Evolutionary conservation across 148 eudicot species (phyloP).

Genomic region (Dianthus caryophyllus): DNA sequence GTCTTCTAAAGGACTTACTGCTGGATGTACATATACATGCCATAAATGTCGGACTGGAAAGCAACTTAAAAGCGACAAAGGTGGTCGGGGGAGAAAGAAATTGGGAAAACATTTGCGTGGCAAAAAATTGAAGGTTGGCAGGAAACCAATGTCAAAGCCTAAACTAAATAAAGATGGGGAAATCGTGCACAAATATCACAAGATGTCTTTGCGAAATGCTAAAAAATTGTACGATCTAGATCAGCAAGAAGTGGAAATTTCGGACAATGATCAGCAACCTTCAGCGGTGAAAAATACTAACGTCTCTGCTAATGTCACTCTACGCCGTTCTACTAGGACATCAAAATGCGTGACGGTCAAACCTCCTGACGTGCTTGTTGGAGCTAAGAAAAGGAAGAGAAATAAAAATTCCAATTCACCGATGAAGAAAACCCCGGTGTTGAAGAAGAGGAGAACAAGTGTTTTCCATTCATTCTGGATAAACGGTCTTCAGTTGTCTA

Average conservation of each 20-base stretch:
- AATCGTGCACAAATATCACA: conserved; percentile 23
- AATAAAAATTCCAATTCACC: conserved; percentile 24
- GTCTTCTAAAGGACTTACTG: conserved; percentile 40
- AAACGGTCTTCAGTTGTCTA: conserved; percentile 64
- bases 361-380: conserved; percentile 30
- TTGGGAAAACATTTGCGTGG: conserved; percentile 15
- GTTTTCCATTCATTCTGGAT: conserved; percentile 53
- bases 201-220: conserved; percentile 33
- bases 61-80: conserved; percentile 23
- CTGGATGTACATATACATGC: conserved; percentile 52
- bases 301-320: conserved; percentile 39
- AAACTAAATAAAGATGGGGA: conserved; percentile 33
- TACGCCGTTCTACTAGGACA: conserved; percentile 77
- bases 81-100: conserved; percentile 32
- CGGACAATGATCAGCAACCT: conserved; percentile 22
- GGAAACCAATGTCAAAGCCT: conserved; percentile 18
- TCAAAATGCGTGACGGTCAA: conserved; percentile 30
- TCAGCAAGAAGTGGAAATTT: conserved; percentile 30
- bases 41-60: conserved; percentile 50
- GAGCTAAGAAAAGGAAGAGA: conserved; percentile 36
- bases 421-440: conserved; percentile 30
- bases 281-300: conserved; percentile 26
- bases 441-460: conserved; percentile 56
- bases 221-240: conserved; percentile 30
- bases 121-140: conserved; percentile 21